These are phyloP conservation scores for Pittosporum tobira DNA, from an alignment of 129 eudicot genomes.

Conservation along the genomic window DNA sequence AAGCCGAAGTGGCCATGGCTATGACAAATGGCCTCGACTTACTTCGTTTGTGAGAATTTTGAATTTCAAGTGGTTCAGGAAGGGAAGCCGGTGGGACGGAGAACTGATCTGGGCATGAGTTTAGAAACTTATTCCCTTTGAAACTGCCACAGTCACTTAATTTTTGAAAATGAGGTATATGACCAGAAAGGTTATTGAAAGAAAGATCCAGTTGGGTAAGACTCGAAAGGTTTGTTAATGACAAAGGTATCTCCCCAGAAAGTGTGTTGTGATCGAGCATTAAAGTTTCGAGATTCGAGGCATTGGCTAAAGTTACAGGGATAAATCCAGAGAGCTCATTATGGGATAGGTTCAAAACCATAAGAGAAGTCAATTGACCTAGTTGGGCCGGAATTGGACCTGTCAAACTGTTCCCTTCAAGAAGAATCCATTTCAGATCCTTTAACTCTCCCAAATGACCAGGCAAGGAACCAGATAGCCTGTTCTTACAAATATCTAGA, in stretches of 20 bases:
- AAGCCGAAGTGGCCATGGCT: slow-evolving; percentile 20
- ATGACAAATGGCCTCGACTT: slow-evolving; percentile 20
- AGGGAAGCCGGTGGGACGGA: slow-evolving; percentile 17
- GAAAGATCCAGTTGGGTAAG: slow-evolving; percentile 22
- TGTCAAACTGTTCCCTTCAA: slow-evolving; percentile 28
- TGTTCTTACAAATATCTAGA: slow-evolving; percentile 15
- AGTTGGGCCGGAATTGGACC: slow-evolving; percentile 21
- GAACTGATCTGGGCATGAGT: slow-evolving; percentile 23
- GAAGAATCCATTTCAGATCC: slow-evolving; percentile 12
- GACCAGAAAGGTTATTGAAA: slow-evolving; percentile 31
- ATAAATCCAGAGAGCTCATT: slow-evolving; percentile 19
- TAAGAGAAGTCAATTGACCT: slow-evolving; percentile 15
- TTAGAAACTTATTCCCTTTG: slow-evolving; percentile 19
- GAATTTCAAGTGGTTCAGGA: slow-evolving; percentile 16
- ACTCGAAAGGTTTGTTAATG: slow-evolving; percentile 17
- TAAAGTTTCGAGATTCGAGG: slow-evolving; percentile 16
- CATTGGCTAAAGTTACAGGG: slow-evolving; percentile 14
- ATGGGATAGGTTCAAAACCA: slow-evolving; percentile 19
- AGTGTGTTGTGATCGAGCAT: slow-evolving; percentile 21
- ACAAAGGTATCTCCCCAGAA: slow-evolving; percentile 28
- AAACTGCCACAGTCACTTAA: slow-evolving; percentile 17
- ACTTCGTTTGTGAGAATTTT: slow-evolving; percentile 3
- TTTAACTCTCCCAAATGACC: slow-evolving; percentile 21
- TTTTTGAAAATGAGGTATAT: slow-evolving; percentile 21
- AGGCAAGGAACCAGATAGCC: slow-evolving; percentile 26